A percentile compares a stretch with the other conserved stretches of the same genome.
phyloP scores from a whole-genome alignment of 1,284 basidiomycete species.

The Pseudozyma tsukubaensis region DNA sequence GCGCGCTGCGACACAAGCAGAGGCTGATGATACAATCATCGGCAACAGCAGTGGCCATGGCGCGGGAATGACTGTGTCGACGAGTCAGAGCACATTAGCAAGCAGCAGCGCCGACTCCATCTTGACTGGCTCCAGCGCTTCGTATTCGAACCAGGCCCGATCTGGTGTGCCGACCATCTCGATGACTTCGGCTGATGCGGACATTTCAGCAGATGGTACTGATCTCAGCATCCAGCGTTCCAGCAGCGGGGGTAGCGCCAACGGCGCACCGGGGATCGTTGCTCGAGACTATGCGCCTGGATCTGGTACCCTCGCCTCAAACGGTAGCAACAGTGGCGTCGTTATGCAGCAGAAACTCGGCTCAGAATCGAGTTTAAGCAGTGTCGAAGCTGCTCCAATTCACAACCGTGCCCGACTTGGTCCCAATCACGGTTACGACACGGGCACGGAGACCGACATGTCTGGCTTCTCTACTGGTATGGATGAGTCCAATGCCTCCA shows the following conservation, averaged over 20 bases:
- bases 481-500: constrained; percentile 44
- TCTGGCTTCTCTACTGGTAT: constrained; percentile 44
- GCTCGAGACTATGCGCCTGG: constrained; percentile 26
- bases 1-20: not conserved
- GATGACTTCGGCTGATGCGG: constrained; percentile 37
- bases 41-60: constrained; percentile 4
- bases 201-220: constrained; percentile 2
- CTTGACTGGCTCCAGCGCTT: constrained; percentile 34
- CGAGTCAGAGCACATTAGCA: constrained; percentile 30
- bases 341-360: constrained; percentile 20
- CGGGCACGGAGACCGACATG: constrained; percentile 47
- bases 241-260: constrained; percentile 2
- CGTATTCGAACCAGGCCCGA: constrained; percentile 19
- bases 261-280: constrained; percentile 8
- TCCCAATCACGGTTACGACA: constrained; percentile 38
- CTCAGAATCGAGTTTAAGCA: constrained; percentile 41
- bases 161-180: constrained; percentile 47
- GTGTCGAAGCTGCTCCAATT: constrained; percentile 17
- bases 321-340: constrained; percentile 7
- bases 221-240: constrained; percentile 10
- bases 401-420: constrained; percentile 9
- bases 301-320: constrained; percentile 3
- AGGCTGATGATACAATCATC: constrained; percentile 21
- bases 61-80: constrained; percentile 12
- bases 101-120: constrained; percentile 39